Evolutionary conservation across 176 grass and related monocot species (phyloP), one percentile per base, ranked within the genome.

Genomic region (Tuctoria greenei): DNA sequence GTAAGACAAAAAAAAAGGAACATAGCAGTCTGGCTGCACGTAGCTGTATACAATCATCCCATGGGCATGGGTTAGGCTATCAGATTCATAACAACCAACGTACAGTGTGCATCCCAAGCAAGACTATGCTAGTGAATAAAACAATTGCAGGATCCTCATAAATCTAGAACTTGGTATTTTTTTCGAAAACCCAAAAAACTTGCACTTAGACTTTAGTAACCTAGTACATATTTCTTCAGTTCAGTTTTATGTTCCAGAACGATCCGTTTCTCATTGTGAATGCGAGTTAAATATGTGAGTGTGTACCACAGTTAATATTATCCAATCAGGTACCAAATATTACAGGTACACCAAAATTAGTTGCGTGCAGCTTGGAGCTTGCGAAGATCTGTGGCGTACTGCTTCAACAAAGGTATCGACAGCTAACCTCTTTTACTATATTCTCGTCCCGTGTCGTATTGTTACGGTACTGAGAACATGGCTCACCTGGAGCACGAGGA

Each of bases 401-500:
- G 23, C 61, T 18, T 66, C 18, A 8, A 45, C 36, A 35, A 67
- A 72, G 56, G 17, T 46, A 36, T 6, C 23, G 3, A 16, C 49
- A 55, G 23, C 47, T 39, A 46, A 25, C 3, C 8, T 15, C 3
- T 60, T 2, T 45, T 28, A 8, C 6, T 54, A 9, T 21, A 61
- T 25, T 50, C 37, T 35, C 44, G 47, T 10, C 6, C n/a, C 8
- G 41, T 20, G 2, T 64, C 56, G 14, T 64, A 62, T 8, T 44
- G 64, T 56, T 75, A 47, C 8, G 6, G 49, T 58, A 18, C 4
- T 9, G 28, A 43, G 57, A 72, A 59, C 25, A n/a, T n/a, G n/a
- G 47, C 46, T 84, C 67, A 93, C 93, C 93, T 97, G 93, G 31
- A 97, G 90, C 61, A 97, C 90, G 40, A 97, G 82, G 2, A 97